Evolutionary conservation across 306 rosid genomes (phyloP).

Genomic region (Rosa rugosa): DNA sequence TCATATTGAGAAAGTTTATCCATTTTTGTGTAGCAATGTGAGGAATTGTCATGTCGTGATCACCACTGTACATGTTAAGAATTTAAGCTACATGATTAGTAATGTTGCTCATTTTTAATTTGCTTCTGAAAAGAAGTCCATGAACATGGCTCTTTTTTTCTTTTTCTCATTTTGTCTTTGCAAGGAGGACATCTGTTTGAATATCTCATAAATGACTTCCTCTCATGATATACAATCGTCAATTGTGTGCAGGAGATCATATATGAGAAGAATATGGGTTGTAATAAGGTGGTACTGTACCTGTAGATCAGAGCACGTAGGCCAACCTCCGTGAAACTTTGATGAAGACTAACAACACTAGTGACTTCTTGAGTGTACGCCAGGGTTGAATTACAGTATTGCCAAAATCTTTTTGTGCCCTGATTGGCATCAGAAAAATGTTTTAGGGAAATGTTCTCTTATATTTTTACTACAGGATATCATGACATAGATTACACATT

Average conservation of each 20-base stretch:
- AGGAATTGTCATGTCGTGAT: conserved; percentile 28
- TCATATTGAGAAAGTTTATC: conserved; percentile 16
- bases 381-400: conserved; percentile 26
- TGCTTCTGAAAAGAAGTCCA: not conserved
- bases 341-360: conserved; percentile 12
- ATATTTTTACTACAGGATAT: not conserved
- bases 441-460: not conserved
- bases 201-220: not conserved
- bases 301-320: conserved; percentile 22
- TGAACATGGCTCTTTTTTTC: not conserved
- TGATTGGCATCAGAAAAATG: conserved; percentile 6
- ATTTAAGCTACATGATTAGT: not conserved
- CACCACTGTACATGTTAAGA: conserved; percentile 13
- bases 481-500: not conserved
- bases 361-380: conserved; percentile 21
- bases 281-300: not conserved
- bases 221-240: not conserved
- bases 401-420: conserved; percentile 27
- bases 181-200: not conserved
- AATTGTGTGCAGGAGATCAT: no score
- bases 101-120: not conserved
- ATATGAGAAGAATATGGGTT: no score
- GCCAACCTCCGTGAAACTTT: not conserved
- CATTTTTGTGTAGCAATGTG: conserved; percentile 27
- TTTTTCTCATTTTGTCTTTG: not conserved